Evolutionary conservation across 371 early-diverging fungal species (phyloP).

Genomic region (Mucor ambiguus): DNA sequence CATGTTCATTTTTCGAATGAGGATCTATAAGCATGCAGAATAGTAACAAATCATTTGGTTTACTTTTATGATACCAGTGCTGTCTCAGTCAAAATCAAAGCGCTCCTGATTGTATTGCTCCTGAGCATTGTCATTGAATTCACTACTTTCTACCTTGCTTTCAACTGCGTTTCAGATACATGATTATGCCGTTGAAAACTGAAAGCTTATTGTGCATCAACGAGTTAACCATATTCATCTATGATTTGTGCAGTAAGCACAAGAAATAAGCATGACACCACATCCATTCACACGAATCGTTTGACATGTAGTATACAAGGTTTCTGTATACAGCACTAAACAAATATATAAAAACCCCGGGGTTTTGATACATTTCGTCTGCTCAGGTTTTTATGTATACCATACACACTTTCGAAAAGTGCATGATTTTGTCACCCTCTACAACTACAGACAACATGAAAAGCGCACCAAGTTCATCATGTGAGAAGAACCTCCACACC

Average conservation of each 20-base stretch:
- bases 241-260: neutral
- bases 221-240: neutral
- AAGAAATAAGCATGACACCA: neutral
- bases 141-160: no score
- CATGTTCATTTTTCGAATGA: neutral
- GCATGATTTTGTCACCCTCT: neutral
- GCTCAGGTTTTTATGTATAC: neutral
- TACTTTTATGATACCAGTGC: no score
- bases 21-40: no score
- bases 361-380: neutral
- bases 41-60: no score
- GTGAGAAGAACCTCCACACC: neutral
- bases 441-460: neutral
- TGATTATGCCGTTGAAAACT: neutral
- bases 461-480: neutral
- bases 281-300: neutral
- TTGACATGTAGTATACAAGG: slow-evolving; percentile 1
- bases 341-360: neutral
- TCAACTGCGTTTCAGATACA: neutral
- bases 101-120: neutral
- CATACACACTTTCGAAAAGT: neutral
- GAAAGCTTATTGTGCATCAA: neutral
- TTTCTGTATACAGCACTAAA: neutral
- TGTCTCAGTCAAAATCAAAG: no score
- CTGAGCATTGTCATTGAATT: no score